phyloP scores from a whole-genome alignment of 169 alveolate genomes.

The Perkinsus olseni region DNA sequence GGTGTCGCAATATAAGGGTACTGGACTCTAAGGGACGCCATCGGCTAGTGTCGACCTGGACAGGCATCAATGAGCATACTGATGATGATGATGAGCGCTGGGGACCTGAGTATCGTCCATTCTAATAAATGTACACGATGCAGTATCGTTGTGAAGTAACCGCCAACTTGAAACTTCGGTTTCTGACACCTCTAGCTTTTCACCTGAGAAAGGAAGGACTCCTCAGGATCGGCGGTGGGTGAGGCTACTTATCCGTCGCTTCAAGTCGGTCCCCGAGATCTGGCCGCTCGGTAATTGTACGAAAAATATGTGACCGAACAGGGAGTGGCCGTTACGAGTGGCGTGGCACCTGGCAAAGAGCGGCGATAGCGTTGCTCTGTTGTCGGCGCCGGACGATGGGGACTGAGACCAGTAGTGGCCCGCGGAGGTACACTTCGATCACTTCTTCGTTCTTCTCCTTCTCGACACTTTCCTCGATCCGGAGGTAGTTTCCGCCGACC shows the following conservation, averaged over 20 bases:
- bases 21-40: not conserved
- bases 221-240: not conserved
- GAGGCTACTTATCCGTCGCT: not conserved
- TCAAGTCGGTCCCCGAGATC: not conserved
- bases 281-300: not conserved
- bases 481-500: not conserved
- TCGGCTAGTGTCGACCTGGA: not conserved
- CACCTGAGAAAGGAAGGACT: not conserved
- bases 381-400: not conserved
- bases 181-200: not conserved
- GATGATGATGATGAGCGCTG: not conserved
- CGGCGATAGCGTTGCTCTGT: not conserved
- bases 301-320: not conserved
- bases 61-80: not conserved
- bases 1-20: not conserved
- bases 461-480: not conserved
- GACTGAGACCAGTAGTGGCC: not conserved
- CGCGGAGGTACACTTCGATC: not conserved
- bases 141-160: not conserved
- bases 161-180: not conserved
- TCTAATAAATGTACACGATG: not conserved
- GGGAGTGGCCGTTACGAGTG: not conserved
- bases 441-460: not conserved
- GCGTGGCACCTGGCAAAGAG: not conserved
- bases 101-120: not conserved